Evolutionary conservation across 2,329 filamentous ascomycete species (phyloP), one percentile per base, ranked within the genome.

Genomic region (Sarocladium strictum): DNA sequence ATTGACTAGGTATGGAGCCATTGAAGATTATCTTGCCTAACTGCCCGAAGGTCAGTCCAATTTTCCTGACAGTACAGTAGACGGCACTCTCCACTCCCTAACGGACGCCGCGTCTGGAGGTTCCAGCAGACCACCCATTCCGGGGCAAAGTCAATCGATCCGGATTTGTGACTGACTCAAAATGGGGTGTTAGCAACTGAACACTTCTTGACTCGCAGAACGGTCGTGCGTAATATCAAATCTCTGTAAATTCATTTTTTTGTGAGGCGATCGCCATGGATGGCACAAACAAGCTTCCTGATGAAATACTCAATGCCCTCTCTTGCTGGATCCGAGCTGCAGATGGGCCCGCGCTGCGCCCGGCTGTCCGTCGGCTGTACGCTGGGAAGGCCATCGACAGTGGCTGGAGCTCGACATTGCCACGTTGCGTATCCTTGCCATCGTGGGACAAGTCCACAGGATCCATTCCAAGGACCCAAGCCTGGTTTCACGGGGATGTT

Each of bases 351-450:
- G 12, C 6, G 29, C 29, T 32, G 29, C 12, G 9, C n/a, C 9
- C n/a, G 9, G 9, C n/a, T 6, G 35, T 6, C n/a, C 35, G 12
- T 17, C 38, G 10, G 9, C 23, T 7, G 3, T 17, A 23, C 19
- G 19, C n/a, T n/a, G n/a, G n/a, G n/a, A n/a, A n/a, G n/a, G n/a
- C 12, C 14, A 11, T 23, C 7, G 10, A 19, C 12, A 14, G 19
- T 23, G 38, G 21, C 38, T 43, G 17, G n/a, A 43, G 23, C 17
- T 47, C 21, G 9, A 23, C 17, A 10, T 27, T 51, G 47, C 47
- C 47, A 51, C 47, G 47, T 51, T 51, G 14, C 23, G 11, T 19
- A 51, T 23, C 47, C 47, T 51, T 51, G 47, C 29, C 26, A 21
- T 10, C 19, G n/a, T 49, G 43, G n/a, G 27, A 49, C 11, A n/a